phyloP scores from a whole-genome alignment of 768 basidiomycete species.

The Strobilomyces dryophilus region DNA sequence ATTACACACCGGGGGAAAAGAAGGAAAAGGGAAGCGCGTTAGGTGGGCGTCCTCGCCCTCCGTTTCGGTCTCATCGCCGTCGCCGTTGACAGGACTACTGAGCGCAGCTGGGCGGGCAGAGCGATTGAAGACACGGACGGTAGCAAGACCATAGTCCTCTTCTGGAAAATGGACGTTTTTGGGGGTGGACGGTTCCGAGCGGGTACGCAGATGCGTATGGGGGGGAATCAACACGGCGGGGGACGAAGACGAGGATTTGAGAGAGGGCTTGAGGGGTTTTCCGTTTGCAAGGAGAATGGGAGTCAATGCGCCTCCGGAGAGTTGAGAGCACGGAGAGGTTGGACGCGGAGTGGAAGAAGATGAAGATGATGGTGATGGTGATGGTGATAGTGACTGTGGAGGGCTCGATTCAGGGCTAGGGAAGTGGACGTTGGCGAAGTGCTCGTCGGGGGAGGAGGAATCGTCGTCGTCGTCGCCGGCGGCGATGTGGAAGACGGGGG shows the following conservation, averaged over 20 bases:
- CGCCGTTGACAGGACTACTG: slow-evolving; percentile 11
- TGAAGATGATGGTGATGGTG: too few species aligned
- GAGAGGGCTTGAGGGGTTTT: slow-evolving; percentile 81
- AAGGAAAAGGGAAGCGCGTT: slow-evolving; percentile 24
- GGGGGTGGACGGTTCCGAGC: slow-evolving; percentile 62
- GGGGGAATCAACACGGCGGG: slow-evolving; percentile 9
- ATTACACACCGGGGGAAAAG: slow-evolving; percentile 9
- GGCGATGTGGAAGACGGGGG: slow-evolving; percentile 17
- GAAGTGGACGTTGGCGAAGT: slow-evolving; percentile 35
- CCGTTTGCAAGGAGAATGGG: slow-evolving; percentile 64
- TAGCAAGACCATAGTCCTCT: slow-evolving; percentile 55
- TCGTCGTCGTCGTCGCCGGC: slow-evolving; percentile 28
- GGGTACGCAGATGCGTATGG: slow-evolving; percentile 30
- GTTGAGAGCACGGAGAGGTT: slow-evolving; percentile 6
- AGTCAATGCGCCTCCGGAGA: slow-evolving; percentile 34
- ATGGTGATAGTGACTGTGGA: slow-evolving; percentile 1
- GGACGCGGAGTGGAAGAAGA: neutral
- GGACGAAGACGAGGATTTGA: slow-evolving; percentile 49
- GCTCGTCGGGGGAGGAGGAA: slow-evolving; percentile 21
- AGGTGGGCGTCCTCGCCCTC: slow-evolving; percentile 27
- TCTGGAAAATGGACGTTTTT: slow-evolving; percentile 91
- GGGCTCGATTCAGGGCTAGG: slow-evolving; percentile 34
- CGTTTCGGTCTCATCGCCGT: slow-evolving; percentile 44
- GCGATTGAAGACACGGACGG: slow-evolving; percentile 58
- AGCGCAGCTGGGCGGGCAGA: slow-evolving; percentile 68